These are phyloP conservation scores for Teunomyces tritomae DNA, from an alignment of 805 yeast species.

Conservation along the genomic window DNA sequence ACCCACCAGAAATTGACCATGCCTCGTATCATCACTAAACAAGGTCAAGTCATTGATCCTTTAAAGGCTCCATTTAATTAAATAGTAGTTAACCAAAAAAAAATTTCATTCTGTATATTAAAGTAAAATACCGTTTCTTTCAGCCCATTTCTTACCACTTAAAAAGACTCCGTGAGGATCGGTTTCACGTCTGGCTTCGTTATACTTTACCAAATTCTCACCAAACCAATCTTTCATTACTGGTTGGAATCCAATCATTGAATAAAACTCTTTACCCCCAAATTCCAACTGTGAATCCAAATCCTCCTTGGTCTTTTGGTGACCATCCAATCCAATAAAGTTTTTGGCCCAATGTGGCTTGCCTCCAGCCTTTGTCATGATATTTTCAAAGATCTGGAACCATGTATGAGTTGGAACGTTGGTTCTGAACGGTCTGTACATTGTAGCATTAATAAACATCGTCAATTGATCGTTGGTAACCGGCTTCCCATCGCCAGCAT, in stretches of 20 bases:
- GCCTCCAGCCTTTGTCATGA: constrained; percentile 77
- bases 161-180: constrained; percentile 85
- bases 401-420: constrained; percentile 74
- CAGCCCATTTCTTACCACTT: constrained; percentile 76
- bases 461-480: constrained; percentile 76
- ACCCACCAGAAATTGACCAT: constrained; percentile 85
- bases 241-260: constrained; percentile 76
- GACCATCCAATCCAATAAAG: constrained; percentile 60
- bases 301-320: constrained; percentile 34
- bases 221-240: constrained; percentile 80
- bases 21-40: constrained; percentile 84
- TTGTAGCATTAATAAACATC: constrained; percentile 86
- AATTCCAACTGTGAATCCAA: constrained; percentile 36
- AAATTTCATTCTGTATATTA: not conserved
- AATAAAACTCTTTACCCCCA: constrained; percentile 53
- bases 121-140: constrained; percentile 66
- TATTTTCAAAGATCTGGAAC: constrained; percentile 80
- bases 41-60: constrained; percentile 90
- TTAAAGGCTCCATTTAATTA: constrained; percentile 80
- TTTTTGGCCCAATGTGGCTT: constrained; percentile 99
- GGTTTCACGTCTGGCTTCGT: constrained; percentile 57
- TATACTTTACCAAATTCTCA: constrained; percentile 58
- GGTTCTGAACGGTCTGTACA: constrained; percentile 88
- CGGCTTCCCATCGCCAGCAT: constrained; percentile 41
- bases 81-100: constrained; percentile 31